Evolutionary conservation across 2,329 filamentous ascomycete species (phyloP).

Genomic region (Pseudogymnoascus sp.): DNA sequence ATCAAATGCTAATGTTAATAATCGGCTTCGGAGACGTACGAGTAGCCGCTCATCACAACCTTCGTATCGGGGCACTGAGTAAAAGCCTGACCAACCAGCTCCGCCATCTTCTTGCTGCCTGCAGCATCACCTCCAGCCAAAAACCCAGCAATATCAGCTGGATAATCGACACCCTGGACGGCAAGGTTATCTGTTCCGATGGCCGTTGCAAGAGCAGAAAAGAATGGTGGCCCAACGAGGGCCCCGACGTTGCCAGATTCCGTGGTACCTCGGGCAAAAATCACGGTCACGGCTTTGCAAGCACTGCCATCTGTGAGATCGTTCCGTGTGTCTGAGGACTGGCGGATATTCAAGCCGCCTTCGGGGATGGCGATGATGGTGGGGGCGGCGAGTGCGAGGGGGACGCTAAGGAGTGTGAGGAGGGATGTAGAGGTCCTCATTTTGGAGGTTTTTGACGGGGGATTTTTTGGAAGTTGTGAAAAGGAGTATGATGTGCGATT

Average conservation of each 20-base stretch:
- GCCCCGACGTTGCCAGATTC: constrained; percentile 46
- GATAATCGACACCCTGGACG: constrained; percentile 49
- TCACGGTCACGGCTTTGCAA: constrained; percentile 43
- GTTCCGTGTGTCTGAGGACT: constrained; percentile 14
- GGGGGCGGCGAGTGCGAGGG: background rate
- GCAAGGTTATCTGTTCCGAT: constrained; percentile 39
- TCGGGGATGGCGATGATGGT: background rate
- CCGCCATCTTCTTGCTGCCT: constrained; percentile 37
- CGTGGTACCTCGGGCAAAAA: constrained; percentile 50
- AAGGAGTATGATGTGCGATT: background rate
- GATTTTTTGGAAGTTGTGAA: background rate
- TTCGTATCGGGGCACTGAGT: constrained; percentile 20
- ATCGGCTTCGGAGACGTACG: constrained; percentile 9
- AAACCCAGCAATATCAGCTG: constrained; percentile 39
- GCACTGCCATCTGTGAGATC: constrained; percentile 22
- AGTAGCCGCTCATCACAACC: constrained; percentile 23
- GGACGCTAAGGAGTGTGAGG: background rate
- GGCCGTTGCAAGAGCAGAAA: constrained; percentile 35
- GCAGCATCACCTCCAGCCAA: constrained; percentile 38
- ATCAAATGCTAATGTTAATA: background rate
- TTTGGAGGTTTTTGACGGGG: background rate
- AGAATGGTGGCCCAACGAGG: constrained; percentile 44
- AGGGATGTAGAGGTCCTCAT: background rate
- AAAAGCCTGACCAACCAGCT: constrained; percentile 14
- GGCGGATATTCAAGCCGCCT: background rate